Base-by-base conservation (phyloP, 1,139 yeast genomes). In the Hansenula lynferdii region DNA sequence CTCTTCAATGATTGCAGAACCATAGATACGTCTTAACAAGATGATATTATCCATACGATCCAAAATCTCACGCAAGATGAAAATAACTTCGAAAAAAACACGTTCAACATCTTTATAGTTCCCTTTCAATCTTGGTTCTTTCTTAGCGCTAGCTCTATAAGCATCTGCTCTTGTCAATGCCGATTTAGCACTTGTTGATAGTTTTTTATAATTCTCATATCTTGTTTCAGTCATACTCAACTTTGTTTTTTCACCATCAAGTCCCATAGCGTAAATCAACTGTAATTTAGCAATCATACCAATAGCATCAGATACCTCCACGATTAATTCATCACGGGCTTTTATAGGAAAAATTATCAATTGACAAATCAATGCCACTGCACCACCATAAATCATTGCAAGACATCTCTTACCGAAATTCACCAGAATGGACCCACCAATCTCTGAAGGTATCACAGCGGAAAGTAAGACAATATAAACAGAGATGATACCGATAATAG, bases 341-440 rank as follows among this genome's bases (percentile, higher is more conserved):
- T 65, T 69, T 9, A 66, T 62, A 0, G 78, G 78, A 43, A 70
- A 72, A 26, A 72, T 46, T 1, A 59, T 41, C 8, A 69, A 50
- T 41, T 72, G 77, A 9, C 71, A 71, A 21, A 69, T 31, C 32
- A 70, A 45, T 0, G 77, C 75, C 8, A 69, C 63, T 2, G 64
- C 61, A 18, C 77, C 76, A 32, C 77, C 77, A 42, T 71, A 66
- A 5, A 71, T 62, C 55, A 72, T 68, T 0, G 77, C 72, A 11
- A 72, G 44, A 48, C 75, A 69, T 48, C 78, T 58, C 42, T 71
- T 72, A 2, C 68, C 74, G 53, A 69, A 72, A 47, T 68, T 70
- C 10, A 53, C 57, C 18, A 62, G 43, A 36, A 72, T 71, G 1
- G 70, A 58, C 5, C 72, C 70, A 4, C 67, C 64, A 16, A 62